These are phyloP conservation scores for Trichoderma semiorbis DNA, from an alignment of 2,329 filamentous ascomycete genomes.

Conservation along the genomic window DNA sequence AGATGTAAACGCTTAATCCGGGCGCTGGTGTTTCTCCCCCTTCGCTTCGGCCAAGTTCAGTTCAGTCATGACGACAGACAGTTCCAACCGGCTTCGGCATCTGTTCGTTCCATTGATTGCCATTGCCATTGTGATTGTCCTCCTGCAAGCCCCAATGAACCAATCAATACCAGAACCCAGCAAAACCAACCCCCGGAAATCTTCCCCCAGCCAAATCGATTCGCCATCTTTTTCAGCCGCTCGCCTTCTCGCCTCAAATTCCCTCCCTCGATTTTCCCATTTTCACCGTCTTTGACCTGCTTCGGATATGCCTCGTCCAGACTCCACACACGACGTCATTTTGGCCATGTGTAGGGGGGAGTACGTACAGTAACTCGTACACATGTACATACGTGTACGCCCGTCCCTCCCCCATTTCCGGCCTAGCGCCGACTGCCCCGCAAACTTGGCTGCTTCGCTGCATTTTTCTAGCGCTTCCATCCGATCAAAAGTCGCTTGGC, in stretches of 20 bases:
- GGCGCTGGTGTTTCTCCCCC: neutral
- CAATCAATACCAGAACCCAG: neutral
- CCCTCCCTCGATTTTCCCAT: neutral
- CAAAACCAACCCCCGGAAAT: neutral
- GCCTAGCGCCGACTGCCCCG: constrained; percentile 10
- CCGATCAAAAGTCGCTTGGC: constrained; percentile 6
- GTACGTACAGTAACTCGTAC: no score
- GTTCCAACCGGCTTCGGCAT: neutral
- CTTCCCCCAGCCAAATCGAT: neutral
- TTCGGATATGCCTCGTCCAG: constrained; percentile 9
- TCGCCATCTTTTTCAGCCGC: neutral
- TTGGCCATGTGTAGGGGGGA: constrained; percentile 1
- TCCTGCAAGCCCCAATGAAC: neutral
- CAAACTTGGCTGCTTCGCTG: constrained; percentile 17
- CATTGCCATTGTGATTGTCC: neutral
- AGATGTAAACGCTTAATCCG: constrained; percentile 14
- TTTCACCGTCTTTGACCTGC: neutral
- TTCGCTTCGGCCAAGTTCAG: neutral
- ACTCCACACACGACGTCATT: constrained; percentile 14
- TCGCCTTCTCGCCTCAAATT: neutral
- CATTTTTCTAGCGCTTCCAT: constrained; percentile 18
- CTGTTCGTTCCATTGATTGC: neutral
- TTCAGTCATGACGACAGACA: neutral
- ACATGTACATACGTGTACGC: no score
- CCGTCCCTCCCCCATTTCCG: neutral